Conservation (phyloP, 805 yeast species). For the Barnettozyma sp. region DNA sequence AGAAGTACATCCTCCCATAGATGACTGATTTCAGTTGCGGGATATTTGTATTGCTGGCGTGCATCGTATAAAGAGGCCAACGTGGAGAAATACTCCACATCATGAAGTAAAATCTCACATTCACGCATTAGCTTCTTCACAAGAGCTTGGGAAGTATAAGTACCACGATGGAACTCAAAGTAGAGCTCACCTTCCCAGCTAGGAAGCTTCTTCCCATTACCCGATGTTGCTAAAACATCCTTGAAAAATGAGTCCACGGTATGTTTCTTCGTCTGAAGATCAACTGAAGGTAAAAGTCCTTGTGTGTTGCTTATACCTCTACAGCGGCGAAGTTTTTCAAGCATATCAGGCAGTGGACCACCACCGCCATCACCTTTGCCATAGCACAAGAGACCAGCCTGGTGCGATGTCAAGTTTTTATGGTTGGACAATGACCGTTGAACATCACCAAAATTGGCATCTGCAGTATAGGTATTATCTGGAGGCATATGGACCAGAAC, state of each 20-base stretch:
- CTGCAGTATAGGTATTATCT: constrained; percentile 89
- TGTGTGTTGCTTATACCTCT: constrained; percentile 80
- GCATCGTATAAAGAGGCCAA: constrained; percentile 47
- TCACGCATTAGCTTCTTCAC: constrained; percentile 75
- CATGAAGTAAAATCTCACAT: constrained; percentile 72
- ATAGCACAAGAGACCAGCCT: constrained; percentile 71
- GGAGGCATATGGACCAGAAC: constrained; percentile 98
- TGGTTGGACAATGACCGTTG: constrained; percentile 73
- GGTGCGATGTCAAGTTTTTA: constrained; percentile 74
- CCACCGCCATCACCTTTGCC: constrained; percentile 99
- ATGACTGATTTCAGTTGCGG: constrained; percentile 54
- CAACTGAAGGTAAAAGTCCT: constrained; percentile 75
- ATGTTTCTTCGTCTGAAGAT: constrained; percentile 47
- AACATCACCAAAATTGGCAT: constrained; percentile 90
- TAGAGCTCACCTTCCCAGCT: constrained; percentile 93
- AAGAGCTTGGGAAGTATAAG: constrained; percentile 90
- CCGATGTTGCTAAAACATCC: constrained; percentile 51
- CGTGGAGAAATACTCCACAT: constrained; percentile 78
- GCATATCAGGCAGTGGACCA: constrained; percentile 91
- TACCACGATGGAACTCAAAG: constrained; percentile 94
- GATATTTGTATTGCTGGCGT: constrained; percentile 54
- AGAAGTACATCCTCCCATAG: constrained; percentile 86
- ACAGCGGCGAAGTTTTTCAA: constrained; percentile 86
- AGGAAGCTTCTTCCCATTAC: constrained; percentile 63
- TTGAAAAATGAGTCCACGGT: constrained; percentile 74